Evolutionary conservation across 2,329 filamentous ascomycete genomes (phyloP).

Genomic region (Botryotinia narcissicola): DNA sequence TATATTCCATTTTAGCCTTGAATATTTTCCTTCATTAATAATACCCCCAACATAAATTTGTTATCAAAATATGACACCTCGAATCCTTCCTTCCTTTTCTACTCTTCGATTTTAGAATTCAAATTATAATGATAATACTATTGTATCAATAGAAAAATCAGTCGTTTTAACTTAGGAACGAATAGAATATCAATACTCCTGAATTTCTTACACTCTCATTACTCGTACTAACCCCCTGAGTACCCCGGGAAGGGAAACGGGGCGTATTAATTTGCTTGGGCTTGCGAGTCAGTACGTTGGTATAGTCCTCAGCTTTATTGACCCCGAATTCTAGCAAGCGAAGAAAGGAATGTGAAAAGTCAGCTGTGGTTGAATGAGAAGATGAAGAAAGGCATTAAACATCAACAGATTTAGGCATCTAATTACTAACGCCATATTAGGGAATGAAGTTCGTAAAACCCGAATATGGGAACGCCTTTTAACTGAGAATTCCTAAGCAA

Average conservation of each 20-base stretch:
- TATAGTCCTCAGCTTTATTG: neutral
- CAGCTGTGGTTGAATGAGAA: neutral
- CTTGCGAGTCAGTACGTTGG: neutral
- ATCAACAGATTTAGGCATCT: neutral
- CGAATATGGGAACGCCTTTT: neutral
- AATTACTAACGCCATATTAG: neutral
- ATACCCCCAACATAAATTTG: too few relatives aligned
- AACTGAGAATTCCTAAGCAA: neutral
- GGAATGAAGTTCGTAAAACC: neutral
- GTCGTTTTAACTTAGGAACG: neutral
- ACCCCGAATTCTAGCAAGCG: neutral
- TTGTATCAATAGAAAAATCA: neutral
- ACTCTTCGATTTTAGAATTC: neutral
- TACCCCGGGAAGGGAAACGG: too few relatives aligned
- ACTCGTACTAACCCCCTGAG: neutral
- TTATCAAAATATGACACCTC: neutral
- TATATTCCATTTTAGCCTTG: too few relatives aligned
- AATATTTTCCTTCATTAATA: too few relatives aligned
- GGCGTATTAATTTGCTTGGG: neutral
- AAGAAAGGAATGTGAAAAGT: neutral
- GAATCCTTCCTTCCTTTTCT: neutral
- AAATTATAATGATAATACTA: neutral
- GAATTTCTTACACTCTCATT: neutral
- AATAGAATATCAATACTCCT: neutral
- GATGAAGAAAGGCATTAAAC: neutral